Evolutionary conservation across 768 basidiomycete genomes (phyloP).

Genomic region (Serpula lacrymans): DNA sequence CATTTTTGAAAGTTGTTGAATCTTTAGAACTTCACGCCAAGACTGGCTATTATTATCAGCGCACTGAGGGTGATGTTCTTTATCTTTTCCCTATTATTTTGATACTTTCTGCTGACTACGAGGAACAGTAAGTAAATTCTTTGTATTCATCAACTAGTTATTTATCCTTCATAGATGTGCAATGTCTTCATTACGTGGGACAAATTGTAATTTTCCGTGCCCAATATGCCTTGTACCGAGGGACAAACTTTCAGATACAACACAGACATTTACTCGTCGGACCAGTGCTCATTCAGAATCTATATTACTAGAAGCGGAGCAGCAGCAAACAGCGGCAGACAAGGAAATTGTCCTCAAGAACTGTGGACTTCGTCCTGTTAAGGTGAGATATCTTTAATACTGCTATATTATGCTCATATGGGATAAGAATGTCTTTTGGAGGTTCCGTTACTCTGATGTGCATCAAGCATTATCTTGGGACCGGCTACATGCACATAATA

Average conservation of each 20-base stretch:
- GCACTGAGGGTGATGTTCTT: constrained; percentile 26
- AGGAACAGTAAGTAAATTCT: constrained; percentile 37
- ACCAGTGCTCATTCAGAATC: constrained; percentile 15
- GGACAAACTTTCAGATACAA: constrained; percentile 19
- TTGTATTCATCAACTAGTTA: neutral
- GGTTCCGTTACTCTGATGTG: constrained; percentile 4
- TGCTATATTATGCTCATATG: constrained; percentile 1
- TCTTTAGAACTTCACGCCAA: constrained; percentile 1
- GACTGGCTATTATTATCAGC: constrained; percentile 13
- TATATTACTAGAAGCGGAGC: constrained; percentile 1
- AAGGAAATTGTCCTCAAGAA: constrained; percentile 1
- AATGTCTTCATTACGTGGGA: constrained; percentile 32
- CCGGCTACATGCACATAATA: constrained; percentile 9
- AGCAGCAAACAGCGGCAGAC: neutral
- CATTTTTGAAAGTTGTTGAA: constrained; percentile 7
- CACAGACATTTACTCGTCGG: constrained; percentile 9
- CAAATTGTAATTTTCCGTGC: constrained; percentile 26
- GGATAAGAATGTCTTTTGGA: constrained; percentile 9
- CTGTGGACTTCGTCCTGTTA: neutral
- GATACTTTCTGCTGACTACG: constrained; percentile 40
- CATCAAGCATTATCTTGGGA: constrained; percentile 11
- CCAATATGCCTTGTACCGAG: constrained; percentile 34
- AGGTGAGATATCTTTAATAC: neutral
- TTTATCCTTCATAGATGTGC: constrained; percentile 20
- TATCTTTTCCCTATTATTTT: constrained; percentile 26